These are phyloP conservation scores for Tephrocybe sp. DNA, from an alignment of 768 basidiomycete genomes.

Conservation along the genomic window DNA sequence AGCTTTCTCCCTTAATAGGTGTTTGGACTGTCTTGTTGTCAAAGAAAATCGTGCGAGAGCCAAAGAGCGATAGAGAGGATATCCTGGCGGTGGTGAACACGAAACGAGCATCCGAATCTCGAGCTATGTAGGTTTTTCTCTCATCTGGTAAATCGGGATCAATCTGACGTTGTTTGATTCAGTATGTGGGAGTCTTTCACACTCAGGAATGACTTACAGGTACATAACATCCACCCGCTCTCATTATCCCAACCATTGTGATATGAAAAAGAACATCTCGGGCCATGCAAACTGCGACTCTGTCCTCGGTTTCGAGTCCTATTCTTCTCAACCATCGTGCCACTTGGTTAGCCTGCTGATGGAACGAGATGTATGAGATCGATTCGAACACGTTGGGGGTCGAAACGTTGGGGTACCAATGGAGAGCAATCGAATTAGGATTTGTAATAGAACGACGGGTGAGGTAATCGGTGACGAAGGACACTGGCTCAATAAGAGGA, in stretches of 20 bases:
- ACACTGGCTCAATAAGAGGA: constrained; percentile 19
- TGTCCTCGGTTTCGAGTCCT: constrained; percentile 37
- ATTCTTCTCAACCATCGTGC: constrained; percentile 39
- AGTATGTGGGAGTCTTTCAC: neutral
- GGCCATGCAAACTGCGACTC: constrained; percentile 45
- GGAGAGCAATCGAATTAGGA: constrained; percentile 25
- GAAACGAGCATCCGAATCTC: constrained; percentile 40
- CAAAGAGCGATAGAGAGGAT: constrained; percentile 23
- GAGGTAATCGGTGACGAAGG: constrained; percentile 32
- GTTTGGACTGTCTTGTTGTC: constrained; percentile 22
- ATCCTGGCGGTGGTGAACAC: constrained; percentile 33
- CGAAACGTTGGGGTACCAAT: constrained; percentile 30
- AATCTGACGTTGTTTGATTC: constrained; percentile 32
- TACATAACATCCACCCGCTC: constrained; percentile 52
- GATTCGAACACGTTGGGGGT: constrained; percentile 19
- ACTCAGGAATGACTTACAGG: constrained; percentile 33
- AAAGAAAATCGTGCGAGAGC: constrained; percentile 22
- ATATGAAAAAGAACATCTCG: constrained; percentile 42
- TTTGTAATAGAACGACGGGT: constrained; percentile 20
- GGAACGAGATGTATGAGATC: constrained; percentile 36
- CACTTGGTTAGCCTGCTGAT: constrained; percentile 36
- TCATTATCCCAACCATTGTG: constrained; percentile 42
- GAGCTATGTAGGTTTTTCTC: constrained; percentile 43
- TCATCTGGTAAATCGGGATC: constrained; percentile 49
- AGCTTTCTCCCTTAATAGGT: constrained; percentile 27